Evolutionary conservation across 192 early-diverging fungal genomes (phyloP).

Genomic region (Geranomyces variabilis): DNA sequence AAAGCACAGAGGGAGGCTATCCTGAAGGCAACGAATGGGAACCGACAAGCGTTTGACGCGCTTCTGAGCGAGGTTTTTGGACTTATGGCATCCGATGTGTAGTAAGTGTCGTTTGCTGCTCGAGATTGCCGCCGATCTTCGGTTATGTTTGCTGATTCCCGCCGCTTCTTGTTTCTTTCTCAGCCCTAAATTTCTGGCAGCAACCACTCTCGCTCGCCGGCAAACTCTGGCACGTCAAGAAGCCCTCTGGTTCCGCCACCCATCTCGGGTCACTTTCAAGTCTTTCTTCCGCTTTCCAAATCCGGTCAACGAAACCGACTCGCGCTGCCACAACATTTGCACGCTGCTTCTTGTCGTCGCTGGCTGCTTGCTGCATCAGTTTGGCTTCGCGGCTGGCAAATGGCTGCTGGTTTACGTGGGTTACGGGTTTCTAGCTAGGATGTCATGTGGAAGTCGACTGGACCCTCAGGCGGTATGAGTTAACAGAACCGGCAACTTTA

Average conservation of each 20-base stretch:
- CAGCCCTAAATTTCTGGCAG: conserved; percentile 6
- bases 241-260: conserved; percentile 4
- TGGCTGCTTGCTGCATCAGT: conserved; percentile 1
- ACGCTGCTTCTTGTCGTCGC: background rate
- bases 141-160: no score
- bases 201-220: background rate
- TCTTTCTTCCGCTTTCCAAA: conserved; percentile 14
- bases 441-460: conserved; percentile 1
- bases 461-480: conserved; percentile 14
- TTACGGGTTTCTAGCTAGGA: background rate
- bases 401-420: background rate
- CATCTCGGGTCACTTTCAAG: background rate
- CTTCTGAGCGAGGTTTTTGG: background rate
- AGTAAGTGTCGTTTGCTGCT: background rate
- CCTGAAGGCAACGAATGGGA: background rate
- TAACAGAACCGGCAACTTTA: no score
- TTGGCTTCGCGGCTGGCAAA: background rate
- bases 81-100: conserved; percentile 3
- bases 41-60: background rate
- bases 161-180: background rate
- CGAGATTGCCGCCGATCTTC: no score
- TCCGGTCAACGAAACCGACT: conserved; percentile 10
- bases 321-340: conserved; percentile 15
- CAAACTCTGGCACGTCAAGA: background rate
- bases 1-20: background rate